Conservation (phyloP, 2,329 filamentous ascomycete genomes). For the Exophiala alcalophila region DNA sequence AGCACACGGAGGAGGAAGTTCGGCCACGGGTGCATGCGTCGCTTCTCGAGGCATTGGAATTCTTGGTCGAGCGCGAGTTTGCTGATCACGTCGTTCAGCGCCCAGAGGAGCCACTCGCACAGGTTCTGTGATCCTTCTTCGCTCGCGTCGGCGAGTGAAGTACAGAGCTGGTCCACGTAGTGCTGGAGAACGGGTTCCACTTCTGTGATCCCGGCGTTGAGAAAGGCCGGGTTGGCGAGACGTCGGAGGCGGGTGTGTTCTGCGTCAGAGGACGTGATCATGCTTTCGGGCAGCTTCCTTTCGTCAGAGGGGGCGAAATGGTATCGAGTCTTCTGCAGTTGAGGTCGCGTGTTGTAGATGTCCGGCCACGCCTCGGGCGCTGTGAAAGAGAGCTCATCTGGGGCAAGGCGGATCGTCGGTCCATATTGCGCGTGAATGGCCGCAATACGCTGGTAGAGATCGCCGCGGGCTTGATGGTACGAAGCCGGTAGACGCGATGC, state of each 20-base stretch:
- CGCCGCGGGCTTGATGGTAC: slow-evolving; percentile 15
- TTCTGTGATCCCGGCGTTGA: slow-evolving; percentile 40
- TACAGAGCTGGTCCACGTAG: slow-evolving; percentile 20
- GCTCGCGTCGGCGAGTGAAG: slow-evolving; percentile 6
- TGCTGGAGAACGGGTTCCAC: slow-evolving; percentile 34
- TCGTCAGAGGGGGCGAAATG: slow-evolving; percentile 11
- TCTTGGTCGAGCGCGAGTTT: slow-evolving; percentile 36
- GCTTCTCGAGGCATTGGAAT: slow-evolving; percentile 34
- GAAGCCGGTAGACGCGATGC: slow-evolving; percentile 17
- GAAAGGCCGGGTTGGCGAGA: slow-evolving; percentile 41
- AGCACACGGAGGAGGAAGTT: slow-evolving; percentile 35
- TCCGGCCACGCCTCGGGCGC: slow-evolving; percentile 32
- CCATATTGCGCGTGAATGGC: slow-evolving; percentile 34
- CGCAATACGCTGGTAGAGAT: slow-evolving; percentile 16
- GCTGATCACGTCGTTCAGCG: slow-evolving; percentile 44
- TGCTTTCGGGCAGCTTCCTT: slow-evolving; percentile 12
- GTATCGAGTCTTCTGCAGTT: slow-evolving; percentile 15
- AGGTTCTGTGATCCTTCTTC: slow-evolving; percentile 13
- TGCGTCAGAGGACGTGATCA: slow-evolving; percentile 14
- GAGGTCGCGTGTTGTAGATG: slow-evolving; percentile 34
- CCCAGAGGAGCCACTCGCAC: slow-evolving; percentile 37
- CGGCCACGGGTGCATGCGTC: slow-evolving; percentile 33
- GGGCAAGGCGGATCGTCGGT: slow-evolving; percentile 34
- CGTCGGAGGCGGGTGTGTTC: slow-evolving; percentile 35
- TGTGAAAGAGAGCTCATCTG: slow-evolving; percentile 34